These are phyloP conservation scores for Fusarium sp. DNA, from an alignment of 2,329 filamentous ascomycete genomes.

Conservation along the genomic window DNA sequence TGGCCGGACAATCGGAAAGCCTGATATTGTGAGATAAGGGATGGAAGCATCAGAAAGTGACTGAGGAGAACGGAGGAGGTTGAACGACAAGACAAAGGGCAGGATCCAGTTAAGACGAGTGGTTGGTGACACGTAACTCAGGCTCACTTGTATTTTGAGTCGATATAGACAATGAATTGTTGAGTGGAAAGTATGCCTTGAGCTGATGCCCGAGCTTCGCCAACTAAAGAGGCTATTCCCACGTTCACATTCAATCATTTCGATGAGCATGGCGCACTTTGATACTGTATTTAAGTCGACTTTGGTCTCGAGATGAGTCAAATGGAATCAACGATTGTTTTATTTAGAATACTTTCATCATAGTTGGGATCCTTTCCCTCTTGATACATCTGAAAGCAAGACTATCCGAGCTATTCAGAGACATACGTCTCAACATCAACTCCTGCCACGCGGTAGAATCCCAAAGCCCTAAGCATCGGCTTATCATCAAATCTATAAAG, in stretches of 20 bases:
- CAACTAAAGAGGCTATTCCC: neutral
- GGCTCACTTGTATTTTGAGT: fast-evolving
- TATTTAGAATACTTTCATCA: fast-evolving
- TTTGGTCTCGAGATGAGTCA: too few species aligned
- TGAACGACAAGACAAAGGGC: neutral
- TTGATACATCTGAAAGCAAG: too few species aligned
- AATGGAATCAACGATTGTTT: neutral
- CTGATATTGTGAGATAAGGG: fast-evolving
- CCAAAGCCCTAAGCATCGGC: conserved; percentile 61
- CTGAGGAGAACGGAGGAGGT: too few species aligned
- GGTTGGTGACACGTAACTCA: fast-evolving
- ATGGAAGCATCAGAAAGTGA: neutral
- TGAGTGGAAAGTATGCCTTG: fast-evolving
- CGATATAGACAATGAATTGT: fast-evolving
- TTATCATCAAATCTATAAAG: conserved; percentile 64
- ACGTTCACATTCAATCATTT: too few species aligned
- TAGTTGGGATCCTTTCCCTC: neutral
- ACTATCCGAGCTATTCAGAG: neutral
- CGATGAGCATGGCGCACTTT: neutral
- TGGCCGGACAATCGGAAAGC: neutral
- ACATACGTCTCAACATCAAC: conserved; percentile 24
- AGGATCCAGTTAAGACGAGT: neutral
- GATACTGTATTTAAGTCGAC: too few species aligned
- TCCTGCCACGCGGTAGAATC: conserved; percentile 51
- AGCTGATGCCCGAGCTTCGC: neutral